These are phyloP conservation scores for Ogataea trehalophila DNA, from an alignment of 805 yeast genomes.

Conservation along the genomic window DNA sequence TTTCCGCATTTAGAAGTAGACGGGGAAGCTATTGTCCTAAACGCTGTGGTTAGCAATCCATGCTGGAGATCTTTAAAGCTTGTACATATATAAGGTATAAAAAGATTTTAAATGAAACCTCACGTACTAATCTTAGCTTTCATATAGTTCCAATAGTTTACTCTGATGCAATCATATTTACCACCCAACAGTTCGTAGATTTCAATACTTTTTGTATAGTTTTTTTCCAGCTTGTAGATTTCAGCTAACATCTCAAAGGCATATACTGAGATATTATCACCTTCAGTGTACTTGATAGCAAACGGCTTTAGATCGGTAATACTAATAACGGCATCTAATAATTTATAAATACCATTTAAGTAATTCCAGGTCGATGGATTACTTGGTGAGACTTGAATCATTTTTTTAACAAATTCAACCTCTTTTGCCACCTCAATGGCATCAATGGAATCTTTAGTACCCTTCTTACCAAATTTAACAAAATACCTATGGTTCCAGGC, in stretches of 20 bases:
- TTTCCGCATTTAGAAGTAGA: no score
- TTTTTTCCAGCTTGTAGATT: constrained; percentile 34
- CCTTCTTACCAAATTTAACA: constrained; percentile 32
- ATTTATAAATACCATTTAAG: constrained; percentile 50
- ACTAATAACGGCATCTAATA: constrained; percentile 13
- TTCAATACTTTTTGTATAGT: constrained; percentile 32
- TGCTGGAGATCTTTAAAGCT: no score
- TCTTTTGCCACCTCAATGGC: constrained; percentile 36
- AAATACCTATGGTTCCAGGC: constrained; percentile 90
- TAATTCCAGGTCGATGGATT: constrained; percentile 89
- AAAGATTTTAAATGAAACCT: background rate
- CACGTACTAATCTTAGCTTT: background rate
- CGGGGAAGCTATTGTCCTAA: no score
- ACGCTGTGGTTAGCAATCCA: no score
- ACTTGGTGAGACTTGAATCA: constrained; percentile 63
- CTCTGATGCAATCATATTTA: constrained; percentile 28
- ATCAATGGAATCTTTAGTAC: constrained; percentile 3
- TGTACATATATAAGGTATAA: background rate
- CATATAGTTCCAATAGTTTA: constrained; percentile 29
- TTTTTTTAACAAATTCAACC: constrained; percentile 42
- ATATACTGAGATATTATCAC: constrained; percentile 39
- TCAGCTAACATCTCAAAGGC: constrained; percentile 63
- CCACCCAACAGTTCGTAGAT: constrained; percentile 49
- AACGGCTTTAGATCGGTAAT: constrained; percentile 40
- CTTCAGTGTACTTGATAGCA: constrained; percentile 36